Base-by-base conservation (phyloP, 106 monocot genomes). In the Dendrobium nobile region DNA sequence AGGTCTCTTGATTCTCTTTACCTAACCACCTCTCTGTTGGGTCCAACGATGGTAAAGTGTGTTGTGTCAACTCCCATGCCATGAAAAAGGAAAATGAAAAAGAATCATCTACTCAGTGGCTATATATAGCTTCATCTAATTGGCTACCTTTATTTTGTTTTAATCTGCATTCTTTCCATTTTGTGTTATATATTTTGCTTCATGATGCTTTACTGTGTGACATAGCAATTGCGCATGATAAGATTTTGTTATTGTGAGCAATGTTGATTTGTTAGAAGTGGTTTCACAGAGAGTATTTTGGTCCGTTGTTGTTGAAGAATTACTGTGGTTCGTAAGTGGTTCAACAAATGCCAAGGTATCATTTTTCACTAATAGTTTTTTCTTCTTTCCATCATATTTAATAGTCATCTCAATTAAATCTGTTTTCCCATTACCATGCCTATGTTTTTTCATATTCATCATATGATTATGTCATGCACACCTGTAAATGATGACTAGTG, bases 301-400 rank as follows among this genome's bases (percentile, higher is more conserved):
- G 98, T 83, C 92, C 75, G 98, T 88, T 80, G 98, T 99, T 79
- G 95, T 99, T 74, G 98, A 99, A 90, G 98, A 99, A 81, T 91
- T 99, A 41, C 82, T 99, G 47, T 99, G 98, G 98, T 95, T 99
- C 85, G 95, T 99, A 68, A 93, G 95, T 91, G 98, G 98, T 31
- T 99, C 98, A 48, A 99, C 98, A 80, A 95, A 93, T 90, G 95
- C 93, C 41, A 95, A 95, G 91, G 98, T 93, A 83, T 20, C 43
- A 47, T 24, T 28, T 20, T 83, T 13, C 20, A 42, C 43, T 19
- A 41, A 6, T 74, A 20, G 74, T 74, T 43, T 74, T 13, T 15
- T 40, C 10, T 28, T 27, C 26, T 70, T 68, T 16, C 18, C 22
- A 33, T 68, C 10, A 28, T 31, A 31, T 68, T 68, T 68, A 31